phyloP scores from a whole-genome alignment of 495 filamentous ascomycete genomes.

The Talaromyces trachyspermus region DNA sequence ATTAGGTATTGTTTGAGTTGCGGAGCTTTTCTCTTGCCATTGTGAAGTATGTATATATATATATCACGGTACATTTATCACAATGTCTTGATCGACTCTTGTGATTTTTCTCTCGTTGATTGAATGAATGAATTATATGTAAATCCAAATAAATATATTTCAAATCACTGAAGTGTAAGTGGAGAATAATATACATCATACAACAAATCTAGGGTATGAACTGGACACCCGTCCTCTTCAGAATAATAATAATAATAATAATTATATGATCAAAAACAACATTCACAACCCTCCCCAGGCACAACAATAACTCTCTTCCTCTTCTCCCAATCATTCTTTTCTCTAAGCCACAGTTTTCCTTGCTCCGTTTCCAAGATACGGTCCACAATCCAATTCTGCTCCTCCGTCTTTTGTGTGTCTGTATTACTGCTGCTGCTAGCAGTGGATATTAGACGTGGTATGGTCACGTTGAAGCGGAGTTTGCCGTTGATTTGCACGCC shows the following conservation, averaged over 20 bases:
- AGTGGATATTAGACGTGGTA: conserved; percentile 29
- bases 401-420: conserved; percentile 8
- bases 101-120: too few relatives aligned
- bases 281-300: conserved; percentile 41
- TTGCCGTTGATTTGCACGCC: conserved; percentile 75
- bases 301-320: conserved; percentile 38
- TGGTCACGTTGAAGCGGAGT: conserved; percentile 55
- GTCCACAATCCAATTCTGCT: conserved; percentile 50
- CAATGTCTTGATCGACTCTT: too few relatives aligned
- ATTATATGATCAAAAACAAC: conserved; percentile 39
- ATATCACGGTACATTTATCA: too few relatives aligned
- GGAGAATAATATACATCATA: too few relatives aligned
- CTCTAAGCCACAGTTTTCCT: conserved; percentile 39
- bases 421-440: conserved; percentile 7
- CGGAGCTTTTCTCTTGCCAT: too few relatives aligned
- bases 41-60: too few relatives aligned
- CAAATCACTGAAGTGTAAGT: too few relatives aligned
- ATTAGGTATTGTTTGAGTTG: too few relatives aligned
- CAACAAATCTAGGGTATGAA: too few relatives aligned
- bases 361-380: conserved; percentile 40
- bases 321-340: conserved; percentile 42
- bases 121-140: too few relatives aligned
- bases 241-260: too few relatives aligned
- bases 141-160: too few relatives aligned
- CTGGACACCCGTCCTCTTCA: neutral